A percentile compares a stretch with the other conserved stretches of the same genome.
Conservation (phyloP, 345 rosid genomes). For the Draba incana region DNA sequence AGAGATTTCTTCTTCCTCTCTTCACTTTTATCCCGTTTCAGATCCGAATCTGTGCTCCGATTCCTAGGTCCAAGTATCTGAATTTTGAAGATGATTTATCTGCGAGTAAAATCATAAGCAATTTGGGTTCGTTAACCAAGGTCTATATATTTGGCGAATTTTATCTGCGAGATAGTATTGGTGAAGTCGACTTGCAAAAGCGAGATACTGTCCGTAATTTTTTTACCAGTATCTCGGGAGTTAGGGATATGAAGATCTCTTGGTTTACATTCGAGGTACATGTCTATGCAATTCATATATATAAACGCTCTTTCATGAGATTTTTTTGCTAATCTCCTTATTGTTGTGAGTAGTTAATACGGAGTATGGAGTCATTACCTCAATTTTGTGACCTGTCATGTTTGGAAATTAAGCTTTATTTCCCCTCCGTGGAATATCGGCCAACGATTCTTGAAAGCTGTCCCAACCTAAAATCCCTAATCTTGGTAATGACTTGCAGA, state of each 20-base stretch:
- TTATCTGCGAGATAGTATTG: too few species aligned
- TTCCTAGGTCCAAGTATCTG: constrained; percentile 8
- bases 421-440: not conserved
- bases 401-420: too few species aligned
- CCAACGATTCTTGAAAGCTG: constrained; percentile 13
- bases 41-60: too few species aligned
- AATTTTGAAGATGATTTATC: not conserved
- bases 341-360: not conserved
- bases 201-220: too few species aligned
- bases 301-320: not conserved
- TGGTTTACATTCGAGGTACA: not conserved
- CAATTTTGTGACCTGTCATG: too few species aligned
- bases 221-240: too few species aligned
- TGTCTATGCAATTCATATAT: not conserved
- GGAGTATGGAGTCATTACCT: not conserved
- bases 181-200: too few species aligned
- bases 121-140: not conserved
- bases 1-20: too few species aligned
- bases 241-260: not conserved
- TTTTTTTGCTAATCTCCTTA: not conserved
- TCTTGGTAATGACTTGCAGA: constrained; percentile 18
- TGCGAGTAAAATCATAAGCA: not conserved
- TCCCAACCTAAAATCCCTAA: not conserved
- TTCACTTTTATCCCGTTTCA: too few species aligned
- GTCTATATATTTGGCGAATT: too few species aligned